A percentile compares a stretch with the other conserved stretches of the same genome.
Evolutionary conservation across 129 eudicot species (phyloP).

Genomic region (Logfia minima): DNA sequence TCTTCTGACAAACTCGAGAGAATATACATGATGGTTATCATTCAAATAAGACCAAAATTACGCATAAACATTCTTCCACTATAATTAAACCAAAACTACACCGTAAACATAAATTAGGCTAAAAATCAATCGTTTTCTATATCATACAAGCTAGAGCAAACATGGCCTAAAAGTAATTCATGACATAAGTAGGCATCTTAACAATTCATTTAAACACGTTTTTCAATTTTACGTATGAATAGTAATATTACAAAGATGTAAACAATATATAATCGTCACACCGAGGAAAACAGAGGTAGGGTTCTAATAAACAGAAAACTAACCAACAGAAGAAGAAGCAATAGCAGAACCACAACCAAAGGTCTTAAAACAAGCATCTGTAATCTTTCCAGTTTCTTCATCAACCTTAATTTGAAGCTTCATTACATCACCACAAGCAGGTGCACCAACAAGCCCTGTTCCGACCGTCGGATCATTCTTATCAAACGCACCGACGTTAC

Average conservation of each 20-base stretch:
- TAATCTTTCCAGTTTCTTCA: slow-evolving; percentile 70
- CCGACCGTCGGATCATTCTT: slow-evolving; percentile 90
- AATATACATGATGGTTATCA: background rate
- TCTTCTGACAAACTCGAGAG: no score
- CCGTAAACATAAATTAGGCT: background rate
- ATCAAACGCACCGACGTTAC: slow-evolving; percentile 95
- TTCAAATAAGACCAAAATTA: background rate
- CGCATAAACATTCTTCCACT: background rate
- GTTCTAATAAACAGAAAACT: slow-evolving; percentile 1
- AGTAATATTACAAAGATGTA: background rate
- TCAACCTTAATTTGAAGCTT: slow-evolving; percentile 90
- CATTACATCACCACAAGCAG: slow-evolving; percentile 99
- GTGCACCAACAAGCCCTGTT: slow-evolving; percentile 96
- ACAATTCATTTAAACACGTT: background rate
- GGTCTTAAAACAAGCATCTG: slow-evolving; percentile 86
- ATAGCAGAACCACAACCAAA: slow-evolving; percentile 99
- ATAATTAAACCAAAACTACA: background rate
- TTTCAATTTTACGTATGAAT: background rate
- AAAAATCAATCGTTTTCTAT: background rate
- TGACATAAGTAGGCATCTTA: background rate
- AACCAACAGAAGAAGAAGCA: slow-evolving; percentile 97
- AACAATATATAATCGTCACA: background rate
- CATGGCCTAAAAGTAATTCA: background rate
- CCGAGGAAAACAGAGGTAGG: background rate
- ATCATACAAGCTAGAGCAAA: background rate